Conservation (phyloP, 805 yeast genomes). For the Candida loeiensis region DNA sequence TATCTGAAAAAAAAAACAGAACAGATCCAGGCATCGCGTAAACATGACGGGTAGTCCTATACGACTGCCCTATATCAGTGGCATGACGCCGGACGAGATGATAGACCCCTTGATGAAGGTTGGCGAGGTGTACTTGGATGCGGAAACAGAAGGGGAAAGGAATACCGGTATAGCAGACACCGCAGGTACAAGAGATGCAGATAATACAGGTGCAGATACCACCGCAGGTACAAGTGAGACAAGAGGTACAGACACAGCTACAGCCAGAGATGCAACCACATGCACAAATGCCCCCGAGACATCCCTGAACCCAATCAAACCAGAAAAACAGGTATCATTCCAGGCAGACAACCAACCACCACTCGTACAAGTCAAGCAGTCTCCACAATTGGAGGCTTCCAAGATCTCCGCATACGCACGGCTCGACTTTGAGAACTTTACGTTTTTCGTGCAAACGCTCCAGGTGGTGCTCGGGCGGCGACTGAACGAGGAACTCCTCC, state of each 20-base stretch:
- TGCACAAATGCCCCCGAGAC: no score
- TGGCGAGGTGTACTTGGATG: not conserved
- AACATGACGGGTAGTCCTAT: slow-evolving; percentile 1
- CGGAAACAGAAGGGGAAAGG: not conserved
- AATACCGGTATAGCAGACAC: not conserved
- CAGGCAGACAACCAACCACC: not conserved
- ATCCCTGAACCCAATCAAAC: not conserved
- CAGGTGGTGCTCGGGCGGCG: slow-evolving; percentile 92
- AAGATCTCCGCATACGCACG: slow-evolving; percentile 63
- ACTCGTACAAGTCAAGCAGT: not conserved
- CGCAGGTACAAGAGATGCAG: not conserved
- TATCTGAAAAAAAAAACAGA: not conserved
- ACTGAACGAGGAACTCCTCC: slow-evolving; percentile 48
- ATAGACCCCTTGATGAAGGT: slow-evolving; percentile 1
- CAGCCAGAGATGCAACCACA: no score
- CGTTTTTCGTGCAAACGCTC: slow-evolving; percentile 93
- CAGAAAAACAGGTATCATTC: not conserved
- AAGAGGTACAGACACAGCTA: no score
- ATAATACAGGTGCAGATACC: not conserved
- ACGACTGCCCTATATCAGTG: not conserved
- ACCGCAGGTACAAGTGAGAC: no score
- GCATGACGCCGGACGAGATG: slow-evolving; percentile 1
- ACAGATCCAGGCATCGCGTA: not conserved
- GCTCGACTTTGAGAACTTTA: slow-evolving; percentile 86
- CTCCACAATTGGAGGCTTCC: slow-evolving; percentile 12